Conservation (phyloP, 345 rosid genomes). For the Diplotaxis tenuifolia region DNA sequence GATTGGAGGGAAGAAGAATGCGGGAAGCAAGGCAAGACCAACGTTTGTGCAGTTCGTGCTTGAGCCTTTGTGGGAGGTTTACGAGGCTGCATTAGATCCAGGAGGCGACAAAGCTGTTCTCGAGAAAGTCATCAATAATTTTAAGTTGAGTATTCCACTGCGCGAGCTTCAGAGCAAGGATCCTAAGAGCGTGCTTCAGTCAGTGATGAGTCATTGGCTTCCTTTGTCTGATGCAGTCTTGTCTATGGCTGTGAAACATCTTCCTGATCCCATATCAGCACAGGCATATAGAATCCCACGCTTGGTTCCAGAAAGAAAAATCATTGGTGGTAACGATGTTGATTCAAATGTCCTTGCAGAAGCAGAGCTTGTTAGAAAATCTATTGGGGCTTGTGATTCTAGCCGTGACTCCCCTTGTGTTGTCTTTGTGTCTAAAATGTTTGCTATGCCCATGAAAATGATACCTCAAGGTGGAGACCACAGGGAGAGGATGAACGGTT, state of each 20-base stretch:
- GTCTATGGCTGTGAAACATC: slow-evolving; percentile 82
- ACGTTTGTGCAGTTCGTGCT: slow-evolving; percentile 98
- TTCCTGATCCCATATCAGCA: slow-evolving; percentile 81
- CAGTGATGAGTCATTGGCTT: slow-evolving; percentile 92
- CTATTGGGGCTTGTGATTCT: slow-evolving; percentile 73
- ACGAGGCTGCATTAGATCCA: slow-evolving; percentile 68
- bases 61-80: slow-evolving; percentile 91
- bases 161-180: slow-evolving; percentile 94
- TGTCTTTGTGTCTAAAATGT: slow-evolving; percentile 94
- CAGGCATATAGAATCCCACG: slow-evolving; percentile 67
- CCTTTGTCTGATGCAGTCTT: slow-evolving; percentile 82
- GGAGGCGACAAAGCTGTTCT: slow-evolving; percentile 60
- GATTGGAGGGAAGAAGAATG: slow-evolving; percentile 83
- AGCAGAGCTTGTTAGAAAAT: slow-evolving; percentile 68
- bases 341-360: slow-evolving; percentile 56
- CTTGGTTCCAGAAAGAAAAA: slow-evolving; percentile 71
- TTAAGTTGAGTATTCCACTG: slow-evolving; percentile 63
- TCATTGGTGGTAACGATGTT: slow-evolving; percentile 39
- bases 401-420: slow-evolving; percentile 63
- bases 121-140: slow-evolving; percentile 66
- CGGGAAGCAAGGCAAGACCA: slow-evolving; percentile 64
- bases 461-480: slow-evolving; percentile 68
- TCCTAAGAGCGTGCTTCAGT: slow-evolving; percentile 70
- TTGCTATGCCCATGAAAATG: slow-evolving; percentile 77
- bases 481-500: slow-evolving; percentile 60